phyloP scores from a whole-genome alignment of 2,329 filamentous ascomycete species.

The Penicillium aurantiogriseum region DNA sequence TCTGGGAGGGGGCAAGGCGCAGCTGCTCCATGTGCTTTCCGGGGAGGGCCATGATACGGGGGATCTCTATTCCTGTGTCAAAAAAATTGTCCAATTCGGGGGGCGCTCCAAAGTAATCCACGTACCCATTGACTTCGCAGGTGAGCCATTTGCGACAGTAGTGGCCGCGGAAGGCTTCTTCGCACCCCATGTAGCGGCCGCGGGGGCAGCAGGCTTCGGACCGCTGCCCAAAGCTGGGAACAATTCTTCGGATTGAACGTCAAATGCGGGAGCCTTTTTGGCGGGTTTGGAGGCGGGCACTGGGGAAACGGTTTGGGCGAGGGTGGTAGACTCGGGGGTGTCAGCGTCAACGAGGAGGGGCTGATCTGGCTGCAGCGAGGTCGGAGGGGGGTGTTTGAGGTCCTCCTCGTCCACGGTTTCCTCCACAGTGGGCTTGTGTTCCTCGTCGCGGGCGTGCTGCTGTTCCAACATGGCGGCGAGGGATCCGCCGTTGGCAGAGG shows the following conservation, averaged over 20 bases:
- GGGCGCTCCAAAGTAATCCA: constrained; percentile 47
- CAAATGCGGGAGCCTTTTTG: constrained; percentile 55
- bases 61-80: constrained; percentile 35
- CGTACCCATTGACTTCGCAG: constrained; percentile 53
- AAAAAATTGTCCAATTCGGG: constrained; percentile 23
- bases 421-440: constrained; percentile 69
- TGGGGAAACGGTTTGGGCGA: constrained; percentile 31
- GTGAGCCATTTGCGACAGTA: constrained; percentile 46
- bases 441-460: constrained; percentile 53
- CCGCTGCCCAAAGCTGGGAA: constrained; percentile 86
- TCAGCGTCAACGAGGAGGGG: constrained; percentile 7
- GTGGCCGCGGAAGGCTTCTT: constrained; percentile 51
- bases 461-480: constrained; percentile 55
- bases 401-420: constrained; percentile 80
- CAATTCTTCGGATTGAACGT: constrained; percentile 83
- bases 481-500: constrained; percentile 40
- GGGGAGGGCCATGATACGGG: constrained; percentile 68
- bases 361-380: constrained; percentile 31
- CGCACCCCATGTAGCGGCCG: constrained; percentile 73
- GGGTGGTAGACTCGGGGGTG: constrained; percentile 19
- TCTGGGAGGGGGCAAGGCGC: constrained; percentile 69
- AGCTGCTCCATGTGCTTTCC: constrained; percentile 79
- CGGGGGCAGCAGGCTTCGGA: constrained; percentile 62
- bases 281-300: constrained; percentile 41
- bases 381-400: constrained; percentile 56